A percentile compares a stretch with the other conserved stretches of the same genome.
phyloP scores from a whole-genome alignment of 2,329 filamentous ascomycete species.

The Botrytis galanthina region DNA sequence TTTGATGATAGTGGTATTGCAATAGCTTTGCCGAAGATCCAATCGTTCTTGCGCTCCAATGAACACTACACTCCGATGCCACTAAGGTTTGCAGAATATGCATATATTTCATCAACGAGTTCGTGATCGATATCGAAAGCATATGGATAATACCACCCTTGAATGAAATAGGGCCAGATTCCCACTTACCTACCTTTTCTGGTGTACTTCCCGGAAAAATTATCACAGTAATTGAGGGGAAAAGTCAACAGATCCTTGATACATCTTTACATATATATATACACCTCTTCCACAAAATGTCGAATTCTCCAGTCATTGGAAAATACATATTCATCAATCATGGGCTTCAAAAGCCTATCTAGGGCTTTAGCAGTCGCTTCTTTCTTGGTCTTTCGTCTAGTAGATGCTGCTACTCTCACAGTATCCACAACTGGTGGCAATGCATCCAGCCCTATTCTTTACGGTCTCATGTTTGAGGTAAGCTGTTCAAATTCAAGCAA shows the following conservation, averaged over 20 bases:
- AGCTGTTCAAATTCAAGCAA: not conserved
- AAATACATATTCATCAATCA: not conserved
- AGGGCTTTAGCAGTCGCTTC: not conserved
- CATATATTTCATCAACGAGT: not conserved
- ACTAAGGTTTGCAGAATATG: not conserved
- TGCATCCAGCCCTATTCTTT: conserved; percentile 26
- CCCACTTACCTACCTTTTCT: not conserved
- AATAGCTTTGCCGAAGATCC: not conserved
- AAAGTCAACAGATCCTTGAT: too few relatives aligned
- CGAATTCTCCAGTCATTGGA: not conserved
- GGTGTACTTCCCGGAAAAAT: not conserved
- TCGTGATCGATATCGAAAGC: not conserved
- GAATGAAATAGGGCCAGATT: too few relatives aligned
- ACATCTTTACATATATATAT: not conserved
- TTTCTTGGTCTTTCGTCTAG: not conserved
- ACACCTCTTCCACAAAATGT: not conserved
- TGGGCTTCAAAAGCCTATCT: conserved; percentile 1
- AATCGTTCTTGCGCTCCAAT: not conserved
- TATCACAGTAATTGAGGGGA: not conserved
- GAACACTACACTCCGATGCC: too few relatives aligned
- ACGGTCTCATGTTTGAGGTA: conserved; percentile 29
- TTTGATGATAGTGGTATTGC: not conserved
- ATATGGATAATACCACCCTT: not conserved
- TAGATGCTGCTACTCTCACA: conserved; percentile 18
- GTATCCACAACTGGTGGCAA: conserved; percentile 27